Percentiles rank a stretch among this genome's conserved stretches.
Conservation (phyloP, 140 eudicot genomes). For the Oenanthe javanica region DNA sequence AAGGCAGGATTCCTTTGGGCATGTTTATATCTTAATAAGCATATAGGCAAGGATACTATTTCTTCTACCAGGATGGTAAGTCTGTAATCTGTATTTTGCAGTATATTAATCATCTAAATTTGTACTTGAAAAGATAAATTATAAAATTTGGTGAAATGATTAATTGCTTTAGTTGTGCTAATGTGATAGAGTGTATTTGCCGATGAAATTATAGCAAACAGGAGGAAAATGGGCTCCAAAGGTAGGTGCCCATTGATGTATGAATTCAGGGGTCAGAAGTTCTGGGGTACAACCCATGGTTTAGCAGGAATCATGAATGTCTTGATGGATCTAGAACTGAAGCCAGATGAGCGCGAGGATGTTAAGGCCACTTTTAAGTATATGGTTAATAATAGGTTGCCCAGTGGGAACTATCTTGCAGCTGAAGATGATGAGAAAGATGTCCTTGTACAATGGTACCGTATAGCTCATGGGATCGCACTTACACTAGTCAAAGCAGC, state of each 20-base stretch:
- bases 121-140: not conserved
- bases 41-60: conserved; percentile 45
- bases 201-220: conserved; percentile 41
- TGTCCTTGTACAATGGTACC: conserved; percentile 72
- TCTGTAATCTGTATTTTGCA: not conserved
- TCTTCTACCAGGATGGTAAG: conserved; percentile 38
- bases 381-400: conserved; percentile 54
- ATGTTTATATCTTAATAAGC: conserved; percentile 51
- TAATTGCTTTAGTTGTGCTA: not conserved
- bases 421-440: conserved; percentile 57
- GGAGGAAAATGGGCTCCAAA: conserved; percentile 44
- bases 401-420: conserved; percentile 63
- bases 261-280: conserved; percentile 50
- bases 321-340: conserved; percentile 49
- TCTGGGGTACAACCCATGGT: conserved; percentile 92
- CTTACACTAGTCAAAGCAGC: conserved; percentile 70
- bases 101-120: not conserved
- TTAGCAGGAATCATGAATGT: conserved; percentile 66
- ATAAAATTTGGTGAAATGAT: not conserved
- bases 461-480: conserved; percentile 77
- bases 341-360: conserved; percentile 40
- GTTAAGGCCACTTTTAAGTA: conserved; percentile 51
- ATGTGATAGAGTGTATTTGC: conserved; percentile 32
- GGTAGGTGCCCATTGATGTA: conserved; percentile 58
- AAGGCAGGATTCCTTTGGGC: conserved; percentile 69